phyloP scores from a whole-genome alignment of 2,329 filamentous ascomycete species.

The Claviceps pazoutovae region DNA sequence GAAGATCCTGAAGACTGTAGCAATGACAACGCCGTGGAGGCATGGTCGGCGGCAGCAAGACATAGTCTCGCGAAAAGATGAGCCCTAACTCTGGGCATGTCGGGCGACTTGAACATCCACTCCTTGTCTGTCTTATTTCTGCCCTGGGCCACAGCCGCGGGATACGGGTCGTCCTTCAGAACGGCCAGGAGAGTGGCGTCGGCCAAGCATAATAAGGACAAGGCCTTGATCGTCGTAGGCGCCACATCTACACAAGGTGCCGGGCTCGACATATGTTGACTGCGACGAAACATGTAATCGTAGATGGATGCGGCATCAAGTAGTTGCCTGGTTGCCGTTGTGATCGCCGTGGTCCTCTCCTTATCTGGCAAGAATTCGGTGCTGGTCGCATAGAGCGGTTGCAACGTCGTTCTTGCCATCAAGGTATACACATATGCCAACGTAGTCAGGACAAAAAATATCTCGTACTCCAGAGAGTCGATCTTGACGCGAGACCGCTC shows the following conservation, averaged over 20 bases:
- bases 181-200: conserved; percentile 86
- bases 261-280: conserved; percentile 26
- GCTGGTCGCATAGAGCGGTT: conserved; percentile 56
- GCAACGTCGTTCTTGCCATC: conserved; percentile 57
- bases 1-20: conserved; percentile 24
- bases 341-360: conserved; percentile 55
- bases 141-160: conserved; percentile 64
- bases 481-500: conserved; percentile 55
- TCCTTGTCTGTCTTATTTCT: conserved; percentile 75
- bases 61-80: conserved; percentile 80
- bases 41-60: conserved; percentile 78
- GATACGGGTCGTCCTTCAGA: conserved; percentile 88
- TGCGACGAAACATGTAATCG: conserved; percentile 49
- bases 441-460: conserved; percentile 65
- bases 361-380: conserved; percentile 47
- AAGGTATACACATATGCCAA: conserved; percentile 62
- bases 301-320: conserved; percentile 70
- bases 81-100: conserved; percentile 77
- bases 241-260: conserved; percentile 40
- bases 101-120: conserved; percentile 90
- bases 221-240: conserved; percentile 37
- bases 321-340: conserved; percentile 61
- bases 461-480: conserved; percentile 65
- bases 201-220: conserved; percentile 58
- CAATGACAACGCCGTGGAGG: conserved; percentile 51